Evolutionary conservation across 305 asterid genomes (phyloP).

Genomic region (Solanum chacoense): DNA sequence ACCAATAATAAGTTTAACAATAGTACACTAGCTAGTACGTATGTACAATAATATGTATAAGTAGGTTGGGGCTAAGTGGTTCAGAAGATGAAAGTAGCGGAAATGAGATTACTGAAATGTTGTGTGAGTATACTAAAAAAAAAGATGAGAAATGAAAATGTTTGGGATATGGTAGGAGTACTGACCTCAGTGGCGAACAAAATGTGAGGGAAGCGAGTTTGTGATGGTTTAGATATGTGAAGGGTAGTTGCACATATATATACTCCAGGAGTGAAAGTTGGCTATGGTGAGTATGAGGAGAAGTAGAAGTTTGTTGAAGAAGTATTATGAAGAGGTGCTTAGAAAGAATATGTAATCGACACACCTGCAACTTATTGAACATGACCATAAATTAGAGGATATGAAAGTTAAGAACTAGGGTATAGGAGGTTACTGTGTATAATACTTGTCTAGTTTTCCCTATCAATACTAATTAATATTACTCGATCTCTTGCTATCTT

Average conservation of each 20-base stretch:
- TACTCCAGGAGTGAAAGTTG: neutral
- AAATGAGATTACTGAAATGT: neutral
- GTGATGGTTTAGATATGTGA: neutral
- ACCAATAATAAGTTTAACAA: neutral
- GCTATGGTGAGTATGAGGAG: neutral
- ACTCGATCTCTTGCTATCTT: neutral
- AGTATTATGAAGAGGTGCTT: neutral
- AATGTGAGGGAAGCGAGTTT: fast-evolving
- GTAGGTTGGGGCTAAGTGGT: neutral
- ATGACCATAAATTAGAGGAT: neutral
- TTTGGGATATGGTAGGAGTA: neutral
- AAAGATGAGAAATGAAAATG: fast-evolving
- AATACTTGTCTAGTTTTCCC: neutral
- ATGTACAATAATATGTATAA: neutral
- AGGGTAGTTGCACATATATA: too few species aligned
- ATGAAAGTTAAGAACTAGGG: neutral
- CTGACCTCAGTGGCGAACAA: neutral
- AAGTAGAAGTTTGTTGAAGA: neutral
- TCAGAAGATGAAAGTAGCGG: neutral
- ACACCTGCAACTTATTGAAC: neutral
- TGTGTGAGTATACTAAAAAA: fast-evolving
- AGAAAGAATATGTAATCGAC: neutral
- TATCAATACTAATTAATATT: neutral
- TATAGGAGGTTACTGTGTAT: neutral
- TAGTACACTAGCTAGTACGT: neutral